Conservation (phyloP, 345 rosid genomes). For the Aquilaria malaccensis region DNA sequence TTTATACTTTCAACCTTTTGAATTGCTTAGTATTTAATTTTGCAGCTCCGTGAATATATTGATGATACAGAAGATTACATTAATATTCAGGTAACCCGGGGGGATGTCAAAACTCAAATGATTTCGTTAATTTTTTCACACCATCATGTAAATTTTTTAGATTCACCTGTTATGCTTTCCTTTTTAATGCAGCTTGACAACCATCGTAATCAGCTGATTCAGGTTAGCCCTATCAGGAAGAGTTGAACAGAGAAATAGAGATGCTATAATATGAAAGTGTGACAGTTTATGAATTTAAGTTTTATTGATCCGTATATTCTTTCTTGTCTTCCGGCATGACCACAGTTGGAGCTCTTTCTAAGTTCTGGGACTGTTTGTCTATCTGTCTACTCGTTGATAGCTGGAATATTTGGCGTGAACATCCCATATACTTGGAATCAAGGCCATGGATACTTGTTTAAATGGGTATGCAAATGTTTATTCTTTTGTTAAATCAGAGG, state of each 20-base stretch:
- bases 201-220: conserved; percentile 97
- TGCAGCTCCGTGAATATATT: conserved; percentile 94
- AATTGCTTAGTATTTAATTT: conserved; percentile 17
- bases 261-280: too few species aligned
- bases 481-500: conserved; percentile 1
- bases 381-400: conserved; percentile 64
- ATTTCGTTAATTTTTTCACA: background rate
- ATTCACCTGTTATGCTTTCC: background rate
- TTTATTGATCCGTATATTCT: too few species aligned
- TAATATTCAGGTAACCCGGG: conserved; percentile 69
- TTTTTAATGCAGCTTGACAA: conserved; percentile 75
- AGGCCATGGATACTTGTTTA: conserved; percentile 61
- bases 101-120: background rate
- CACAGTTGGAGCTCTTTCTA: conserved; percentile 76
- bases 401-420: conserved; percentile 92
- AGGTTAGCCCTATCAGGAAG: conserved; percentile 32
- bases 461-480: conserved; percentile 47
- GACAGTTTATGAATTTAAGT: too few species aligned
- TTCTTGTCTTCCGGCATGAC: conserved; percentile 4
- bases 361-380: conserved; percentile 74
- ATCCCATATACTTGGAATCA: conserved; percentile 86
- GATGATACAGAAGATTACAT: conserved; percentile 98
- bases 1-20: background rate
- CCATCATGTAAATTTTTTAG: background rate
- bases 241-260: background rate